Evolutionary conservation across 2,329 filamentous ascomycete species (phyloP).

Genomic region (Fusarium nelsonii): DNA sequence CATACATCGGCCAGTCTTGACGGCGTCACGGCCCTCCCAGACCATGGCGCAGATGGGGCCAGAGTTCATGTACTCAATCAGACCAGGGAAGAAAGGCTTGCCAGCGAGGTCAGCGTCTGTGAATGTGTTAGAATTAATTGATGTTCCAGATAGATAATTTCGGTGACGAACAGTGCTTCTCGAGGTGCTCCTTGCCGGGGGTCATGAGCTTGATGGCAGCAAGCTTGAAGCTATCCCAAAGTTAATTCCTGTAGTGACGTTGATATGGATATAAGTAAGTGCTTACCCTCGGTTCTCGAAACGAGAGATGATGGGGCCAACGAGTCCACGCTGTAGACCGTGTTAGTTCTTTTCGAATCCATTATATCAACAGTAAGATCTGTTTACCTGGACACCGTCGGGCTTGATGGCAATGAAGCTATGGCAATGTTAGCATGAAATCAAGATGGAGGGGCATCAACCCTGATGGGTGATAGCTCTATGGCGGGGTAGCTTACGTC

Average conservation of each 20-base stretch:
- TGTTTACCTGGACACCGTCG: slow-evolving; percentile 94
- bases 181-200: slow-evolving; percentile 93
- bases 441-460: slow-evolving; percentile 40
- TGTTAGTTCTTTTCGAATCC: slow-evolving; percentile 28
- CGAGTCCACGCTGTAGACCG: slow-evolving; percentile 83
- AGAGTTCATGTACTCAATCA: slow-evolving; percentile 96
- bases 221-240: slow-evolving; percentile 85
- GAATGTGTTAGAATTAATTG: slow-evolving; percentile 48
- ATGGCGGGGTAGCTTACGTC: slow-evolving; percentile 75
- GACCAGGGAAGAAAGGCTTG: slow-evolving; percentile 97
- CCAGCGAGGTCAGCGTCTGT: slow-evolving; percentile 85
- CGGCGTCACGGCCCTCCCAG: slow-evolving; percentile 98
- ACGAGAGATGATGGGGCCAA: slow-evolving; percentile 97
- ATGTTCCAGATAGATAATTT: slow-evolving; percentile 14
- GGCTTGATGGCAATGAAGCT: slow-evolving; percentile 99
- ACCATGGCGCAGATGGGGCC: slow-evolving; percentile 99
- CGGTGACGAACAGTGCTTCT: slow-evolving; percentile 83
- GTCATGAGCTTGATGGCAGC: slow-evolving; percentile 95
- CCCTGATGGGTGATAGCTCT: slow-evolving; percentile 6
- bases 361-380: slow-evolving; percentile 1
- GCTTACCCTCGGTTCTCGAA: slow-evolving; percentile 94
- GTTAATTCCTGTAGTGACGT: slow-evolving; percentile 30
- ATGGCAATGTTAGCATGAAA: slow-evolving; percentile 48
- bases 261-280: slow-evolving; percentile 19
- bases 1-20: slow-evolving; percentile 96